Evolutionary conservation across 1,284 basidiomycete species (phyloP).

Genomic region (Sporisorium scitamineum): DNA sequence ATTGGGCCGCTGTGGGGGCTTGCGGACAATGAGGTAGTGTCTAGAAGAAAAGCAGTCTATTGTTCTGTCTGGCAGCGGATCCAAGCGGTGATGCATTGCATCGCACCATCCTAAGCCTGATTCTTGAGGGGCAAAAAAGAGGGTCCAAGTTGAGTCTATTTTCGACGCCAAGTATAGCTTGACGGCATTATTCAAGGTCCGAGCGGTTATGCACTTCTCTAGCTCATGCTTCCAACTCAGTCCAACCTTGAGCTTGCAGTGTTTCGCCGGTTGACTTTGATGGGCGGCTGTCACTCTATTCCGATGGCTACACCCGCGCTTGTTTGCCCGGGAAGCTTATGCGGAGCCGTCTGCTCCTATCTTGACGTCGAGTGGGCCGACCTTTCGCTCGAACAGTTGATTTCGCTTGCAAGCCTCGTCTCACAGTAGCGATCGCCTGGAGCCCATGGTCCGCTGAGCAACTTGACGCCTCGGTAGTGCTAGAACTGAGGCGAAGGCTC

Average conservation of each 20-base stretch:
- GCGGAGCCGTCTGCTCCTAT: not conserved
- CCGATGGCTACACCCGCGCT: not conserved
- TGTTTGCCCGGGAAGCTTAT: not conserved
- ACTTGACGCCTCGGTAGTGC: not conserved
- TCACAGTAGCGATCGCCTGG: not conserved
- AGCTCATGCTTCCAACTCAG: not conserved
- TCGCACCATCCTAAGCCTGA: not conserved
- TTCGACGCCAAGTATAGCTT: not conserved
- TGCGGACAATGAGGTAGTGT: no score
- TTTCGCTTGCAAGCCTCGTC: not conserved
- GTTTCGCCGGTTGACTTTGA: not conserved
- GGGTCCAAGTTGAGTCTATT: not conserved
- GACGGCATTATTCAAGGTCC: not conserved
- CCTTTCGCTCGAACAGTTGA: not conserved
- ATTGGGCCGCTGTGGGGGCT: not conserved
- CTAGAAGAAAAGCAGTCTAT: no score
- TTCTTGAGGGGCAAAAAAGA: constrained; percentile 6
- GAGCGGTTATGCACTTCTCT: constrained; percentile 5
- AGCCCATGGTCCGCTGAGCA: not conserved
- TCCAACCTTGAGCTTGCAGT: not conserved
- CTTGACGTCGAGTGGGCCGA: not conserved
- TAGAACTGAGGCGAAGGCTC: not conserved
- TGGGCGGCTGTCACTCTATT: not conserved
- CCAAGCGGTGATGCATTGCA: no score
- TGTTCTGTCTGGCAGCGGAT: not conserved